Conservation (phyloP, 2,329 filamentous ascomycete genomes). For the Penicillium freii region DNA sequence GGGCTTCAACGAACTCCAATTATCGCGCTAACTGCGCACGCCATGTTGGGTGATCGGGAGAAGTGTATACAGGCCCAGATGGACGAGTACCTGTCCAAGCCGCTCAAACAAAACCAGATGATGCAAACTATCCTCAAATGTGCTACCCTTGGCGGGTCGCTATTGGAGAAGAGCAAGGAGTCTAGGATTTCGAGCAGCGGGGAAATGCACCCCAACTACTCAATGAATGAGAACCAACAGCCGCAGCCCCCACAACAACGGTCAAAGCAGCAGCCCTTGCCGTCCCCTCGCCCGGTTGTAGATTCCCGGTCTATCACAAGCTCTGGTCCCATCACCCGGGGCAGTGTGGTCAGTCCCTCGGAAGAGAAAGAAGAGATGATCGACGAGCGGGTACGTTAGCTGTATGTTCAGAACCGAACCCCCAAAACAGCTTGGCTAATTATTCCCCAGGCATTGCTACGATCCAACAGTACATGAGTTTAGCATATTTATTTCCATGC, state of each 20-base stretch:
- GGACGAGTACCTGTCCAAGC: constrained; percentile 98
- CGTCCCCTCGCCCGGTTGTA: constrained; percentile 50
- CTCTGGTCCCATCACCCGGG: constrained; percentile 56
- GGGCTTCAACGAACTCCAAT: constrained; percentile 84
- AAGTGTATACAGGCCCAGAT: constrained; percentile 98
- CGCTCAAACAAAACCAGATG: constrained; percentile 91
- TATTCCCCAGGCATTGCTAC: constrained; percentile 41
- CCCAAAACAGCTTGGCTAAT: constrained; percentile 10
- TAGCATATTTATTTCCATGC: constrained; percentile 28
- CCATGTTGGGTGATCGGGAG: constrained; percentile 97
- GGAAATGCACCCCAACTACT: constrained; percentile 37
- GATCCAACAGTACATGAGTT: constrained; percentile 51
- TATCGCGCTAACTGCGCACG: constrained; percentile 93
- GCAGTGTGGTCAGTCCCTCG: constrained; percentile 62
- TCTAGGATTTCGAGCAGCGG: constrained; percentile 41
- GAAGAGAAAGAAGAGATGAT: constrained; percentile 63
- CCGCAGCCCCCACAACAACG: constrained; percentile 16
- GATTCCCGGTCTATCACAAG: constrained; percentile 69
- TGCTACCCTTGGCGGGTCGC: constrained; percentile 70
- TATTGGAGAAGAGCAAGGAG: constrained; percentile 46
- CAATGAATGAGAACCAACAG: constrained; percentile 38
- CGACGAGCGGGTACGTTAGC: constrained; percentile 52
- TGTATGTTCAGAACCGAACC: constrained; percentile 10
- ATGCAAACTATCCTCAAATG: constrained; percentile 98
- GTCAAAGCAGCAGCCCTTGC: constrained; percentile 18